Percentiles rank a stretch among this genome's conserved stretches.
Conservation (phyloP, 2,329 filamentous ascomycete genomes). For the Verticillium isaacii region DNA sequence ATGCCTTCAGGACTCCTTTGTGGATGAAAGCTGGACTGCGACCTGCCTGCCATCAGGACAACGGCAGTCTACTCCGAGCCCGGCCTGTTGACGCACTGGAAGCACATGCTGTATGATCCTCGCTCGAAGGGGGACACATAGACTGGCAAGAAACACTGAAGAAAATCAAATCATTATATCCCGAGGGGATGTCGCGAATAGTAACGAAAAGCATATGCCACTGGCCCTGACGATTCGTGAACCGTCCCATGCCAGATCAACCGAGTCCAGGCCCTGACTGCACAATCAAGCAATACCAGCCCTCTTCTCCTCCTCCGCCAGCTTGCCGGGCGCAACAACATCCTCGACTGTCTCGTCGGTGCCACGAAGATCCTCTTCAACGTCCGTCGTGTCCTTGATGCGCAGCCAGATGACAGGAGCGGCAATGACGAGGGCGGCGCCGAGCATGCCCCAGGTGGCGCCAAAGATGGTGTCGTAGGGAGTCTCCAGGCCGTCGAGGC, state of each 20-base stretch:
- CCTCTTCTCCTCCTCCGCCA: conserved; percentile 2
- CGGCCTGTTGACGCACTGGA: no score
- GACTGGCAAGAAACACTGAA: neutral
- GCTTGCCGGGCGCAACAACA: conserved; percentile 37
- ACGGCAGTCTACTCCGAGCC: no score
- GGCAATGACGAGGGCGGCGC: conserved; percentile 69
- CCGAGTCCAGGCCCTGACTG: neutral
- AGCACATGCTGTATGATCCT: no score
- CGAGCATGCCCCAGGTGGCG: conserved; percentile 68
- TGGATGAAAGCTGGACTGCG: no score
- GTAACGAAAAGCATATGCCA: neutral
- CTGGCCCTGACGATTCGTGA: neutral
- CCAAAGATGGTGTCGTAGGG: conserved; percentile 70
- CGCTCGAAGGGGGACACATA: no score
- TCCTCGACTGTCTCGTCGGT: conserved; percentile 78
- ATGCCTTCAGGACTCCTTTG: no score
- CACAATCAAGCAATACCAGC: neutral
- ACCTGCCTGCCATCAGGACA: no score
- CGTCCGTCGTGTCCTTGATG: conserved; percentile 73
- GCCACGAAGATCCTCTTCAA: conserved; percentile 80
- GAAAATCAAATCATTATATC: neutral
- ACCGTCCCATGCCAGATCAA: neutral
- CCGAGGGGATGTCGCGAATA: neutral
- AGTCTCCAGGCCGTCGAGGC: conserved; percentile 57
- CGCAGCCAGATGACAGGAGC: conserved; percentile 73